Conservation (phyloP, 1,284 basidiomycete genomes). For the Trichosporon sp. region DNA sequence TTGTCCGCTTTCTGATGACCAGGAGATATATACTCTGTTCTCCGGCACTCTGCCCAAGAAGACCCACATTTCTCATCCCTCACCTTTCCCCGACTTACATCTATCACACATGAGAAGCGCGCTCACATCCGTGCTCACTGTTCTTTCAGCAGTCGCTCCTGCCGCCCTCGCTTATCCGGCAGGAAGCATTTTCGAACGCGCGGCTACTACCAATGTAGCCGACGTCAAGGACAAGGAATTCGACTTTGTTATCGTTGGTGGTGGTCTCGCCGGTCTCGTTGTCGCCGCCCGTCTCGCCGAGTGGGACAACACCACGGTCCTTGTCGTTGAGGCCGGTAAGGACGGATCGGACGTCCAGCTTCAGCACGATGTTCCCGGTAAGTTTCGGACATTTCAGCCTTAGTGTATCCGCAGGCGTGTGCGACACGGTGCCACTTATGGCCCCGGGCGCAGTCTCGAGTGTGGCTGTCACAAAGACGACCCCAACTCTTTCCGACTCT, state of each 20-base stretch:
- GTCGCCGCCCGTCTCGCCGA: slow-evolving; percentile 71
- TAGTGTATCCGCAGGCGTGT: not conserved
- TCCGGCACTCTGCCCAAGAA: not conserved
- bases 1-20: not conserved
- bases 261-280: slow-evolving; percentile 73
- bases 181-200: slow-evolving; percentile 21
- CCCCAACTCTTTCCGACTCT: not conserved
- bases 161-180: slow-evolving; percentile 10
- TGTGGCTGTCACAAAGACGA: not conserved
- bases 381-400: slow-evolving; percentile 38
- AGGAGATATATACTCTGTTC: not conserved
- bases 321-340: slow-evolving; percentile 72
- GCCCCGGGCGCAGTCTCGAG: slow-evolving; percentile 34
- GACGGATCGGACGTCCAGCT: slow-evolving; percentile 62
- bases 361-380: slow-evolving; percentile 57
- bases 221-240: slow-evolving; percentile 44
- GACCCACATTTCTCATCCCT: not conserved
- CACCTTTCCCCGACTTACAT: slow-evolving; percentile 4
- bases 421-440: not conserved
- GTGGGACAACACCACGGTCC: slow-evolving; percentile 66
- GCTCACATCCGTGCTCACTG: slow-evolving; percentile 19
- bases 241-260: slow-evolving; percentile 59
- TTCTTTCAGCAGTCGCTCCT: slow-evolving; percentile 19
- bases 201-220: slow-evolving; percentile 42
- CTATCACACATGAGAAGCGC: slow-evolving; percentile 19